Conservation (phyloP, 169 alveolate species). For the Pseudocohnilembus persalinus region DNA sequence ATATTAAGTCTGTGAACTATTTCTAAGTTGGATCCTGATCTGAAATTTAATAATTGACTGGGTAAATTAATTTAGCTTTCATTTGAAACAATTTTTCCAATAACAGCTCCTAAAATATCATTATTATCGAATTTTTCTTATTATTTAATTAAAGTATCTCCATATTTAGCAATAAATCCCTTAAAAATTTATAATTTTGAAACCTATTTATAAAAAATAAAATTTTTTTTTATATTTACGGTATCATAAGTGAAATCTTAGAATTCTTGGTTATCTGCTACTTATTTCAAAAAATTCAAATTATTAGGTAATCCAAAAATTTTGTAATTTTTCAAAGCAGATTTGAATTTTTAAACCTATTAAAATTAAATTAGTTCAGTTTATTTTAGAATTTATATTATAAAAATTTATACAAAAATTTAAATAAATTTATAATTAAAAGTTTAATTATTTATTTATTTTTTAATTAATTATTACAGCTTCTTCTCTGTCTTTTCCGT, state of each 20-base stretch:
- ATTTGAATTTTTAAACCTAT: not conserved
- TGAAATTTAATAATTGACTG: not conserved
- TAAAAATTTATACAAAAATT: no score
- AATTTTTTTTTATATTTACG: not conserved
- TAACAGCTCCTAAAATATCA: conserved; percentile 8
- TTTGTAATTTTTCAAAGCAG: conserved; percentile 42
- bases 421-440: no score
- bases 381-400: no score
- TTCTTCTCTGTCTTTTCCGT: conserved; percentile 64
- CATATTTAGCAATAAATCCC: conserved; percentile 1
- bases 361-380: no score
- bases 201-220: not conserved
- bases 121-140: not conserved
- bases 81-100: conserved; percentile 11
- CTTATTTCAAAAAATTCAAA: conserved; percentile 60
- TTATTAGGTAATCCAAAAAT: conserved; percentile 75
- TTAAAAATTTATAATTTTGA: not conserved
- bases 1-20: not conserved
- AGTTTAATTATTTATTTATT: no score
- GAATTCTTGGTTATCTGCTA: conserved; percentile 54
- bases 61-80: not conserved
- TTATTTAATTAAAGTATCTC: conserved; percentile 3
- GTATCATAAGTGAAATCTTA: conserved; percentile 59
- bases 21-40: not conserved
- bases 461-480: conserved; percentile 55